Evolutionary conservation across 2,329 filamentous ascomycete genomes (phyloP).

Genomic region (Stachybotrys chlorohalonatus): DNA sequence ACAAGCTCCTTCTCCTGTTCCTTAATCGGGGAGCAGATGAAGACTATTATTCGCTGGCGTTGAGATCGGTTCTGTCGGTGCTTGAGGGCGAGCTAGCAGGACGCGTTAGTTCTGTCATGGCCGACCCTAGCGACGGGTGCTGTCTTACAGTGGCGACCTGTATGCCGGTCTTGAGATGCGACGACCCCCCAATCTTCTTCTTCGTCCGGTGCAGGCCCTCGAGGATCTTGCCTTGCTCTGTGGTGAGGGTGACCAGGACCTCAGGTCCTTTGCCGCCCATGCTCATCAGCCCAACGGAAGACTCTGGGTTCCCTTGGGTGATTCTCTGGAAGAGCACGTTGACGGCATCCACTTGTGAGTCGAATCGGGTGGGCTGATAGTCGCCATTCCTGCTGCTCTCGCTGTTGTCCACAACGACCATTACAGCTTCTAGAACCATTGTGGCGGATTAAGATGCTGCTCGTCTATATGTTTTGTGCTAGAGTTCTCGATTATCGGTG

Average conservation of each 20-base stretch:
- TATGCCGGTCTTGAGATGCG: conserved; percentile 86
- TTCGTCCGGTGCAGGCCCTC: conserved; percentile 83
- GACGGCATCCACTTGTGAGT: conserved; percentile 91
- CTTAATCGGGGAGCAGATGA: conserved; percentile 85
- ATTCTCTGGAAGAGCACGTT: conserved; percentile 94
- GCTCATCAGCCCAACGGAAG: conserved; percentile 94
- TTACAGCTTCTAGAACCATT: conserved; percentile 98
- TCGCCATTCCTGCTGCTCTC: conserved; percentile 98
- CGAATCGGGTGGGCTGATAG: conserved; percentile 82
- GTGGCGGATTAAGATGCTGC: conserved; percentile 36
- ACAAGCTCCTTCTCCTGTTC: conserved; percentile 85
- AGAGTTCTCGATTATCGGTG: too few species aligned
- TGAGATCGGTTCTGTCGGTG: conserved; percentile 97
- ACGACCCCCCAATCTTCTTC: conserved; percentile 81
- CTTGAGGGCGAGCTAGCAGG: conserved; percentile 75
- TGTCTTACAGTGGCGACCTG: conserved; percentile 81
- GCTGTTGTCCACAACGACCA: conserved; percentile 99
- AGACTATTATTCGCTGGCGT: conserved; percentile 92
- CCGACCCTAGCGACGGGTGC: not conserved
- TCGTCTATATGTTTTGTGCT: too few species aligned
- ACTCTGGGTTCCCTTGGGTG: conserved; percentile 91
- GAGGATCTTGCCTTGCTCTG: conserved; percentile 91
- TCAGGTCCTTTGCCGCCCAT: conserved; percentile 98
- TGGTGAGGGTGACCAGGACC: conserved; percentile 91
- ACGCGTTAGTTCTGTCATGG: not conserved